Conservation (phyloP, 352 stramenopile genomes). For the Phytophthora sojae region DNA sequence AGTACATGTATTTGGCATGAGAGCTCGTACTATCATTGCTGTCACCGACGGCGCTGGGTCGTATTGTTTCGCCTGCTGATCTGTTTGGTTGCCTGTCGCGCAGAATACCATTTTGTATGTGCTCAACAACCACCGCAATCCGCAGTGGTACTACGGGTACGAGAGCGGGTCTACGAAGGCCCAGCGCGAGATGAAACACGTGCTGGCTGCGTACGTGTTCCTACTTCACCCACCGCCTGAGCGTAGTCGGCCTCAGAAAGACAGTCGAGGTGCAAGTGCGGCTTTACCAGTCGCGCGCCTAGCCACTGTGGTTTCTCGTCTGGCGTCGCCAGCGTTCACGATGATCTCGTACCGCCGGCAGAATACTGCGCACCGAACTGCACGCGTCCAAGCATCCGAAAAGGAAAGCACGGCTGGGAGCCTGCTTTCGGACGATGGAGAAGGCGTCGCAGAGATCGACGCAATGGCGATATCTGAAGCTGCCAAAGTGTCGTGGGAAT, state of each 20-base stretch:
- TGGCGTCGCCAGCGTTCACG: slow-evolving; percentile 37
- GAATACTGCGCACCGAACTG: background rate
- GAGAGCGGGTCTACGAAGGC: background rate
- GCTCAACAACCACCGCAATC: slow-evolving; percentile 47
- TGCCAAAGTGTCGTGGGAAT: background rate
- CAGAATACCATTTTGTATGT: slow-evolving; percentile 46
- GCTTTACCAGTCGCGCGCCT: background rate
- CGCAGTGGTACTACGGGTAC: slow-evolving; percentile 47
- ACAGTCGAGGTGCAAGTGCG: background rate
- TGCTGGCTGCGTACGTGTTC: slow-evolving; percentile 39
- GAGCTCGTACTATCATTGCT: background rate
- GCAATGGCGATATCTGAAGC: background rate
- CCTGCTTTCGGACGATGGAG: background rate
- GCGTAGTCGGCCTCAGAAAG: background rate
- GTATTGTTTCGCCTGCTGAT: background rate
- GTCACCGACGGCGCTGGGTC: background rate
- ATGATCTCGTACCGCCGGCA: slow-evolving; percentile 44
- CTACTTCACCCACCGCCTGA: slow-evolving; percentile 6
- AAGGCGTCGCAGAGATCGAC: background rate
- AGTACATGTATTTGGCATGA: background rate
- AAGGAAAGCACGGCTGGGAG: background rate
- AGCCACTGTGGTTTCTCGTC: slow-evolving; percentile 28
- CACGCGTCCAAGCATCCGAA: background rate
- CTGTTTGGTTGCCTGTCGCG: background rate
- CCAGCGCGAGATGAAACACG: background rate